phyloP scores from a whole-genome alignment of 306 rosid genomes.

The Dicorynia guianensis region DNA sequence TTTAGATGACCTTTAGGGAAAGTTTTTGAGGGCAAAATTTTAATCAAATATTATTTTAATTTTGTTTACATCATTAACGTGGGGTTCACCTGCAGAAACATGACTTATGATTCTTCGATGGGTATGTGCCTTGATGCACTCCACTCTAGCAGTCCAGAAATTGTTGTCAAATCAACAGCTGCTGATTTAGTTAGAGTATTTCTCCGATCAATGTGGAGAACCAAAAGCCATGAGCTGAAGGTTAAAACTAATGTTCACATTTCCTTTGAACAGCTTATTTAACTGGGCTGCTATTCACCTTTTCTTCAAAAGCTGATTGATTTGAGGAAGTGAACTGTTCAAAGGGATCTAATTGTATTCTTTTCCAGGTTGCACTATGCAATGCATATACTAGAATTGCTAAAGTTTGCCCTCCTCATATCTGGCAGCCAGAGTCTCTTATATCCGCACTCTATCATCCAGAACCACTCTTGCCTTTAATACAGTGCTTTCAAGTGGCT shows the following conservation, averaged over 20 bases:
- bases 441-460: conserved; percentile 60
- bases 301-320: conserved; percentile 38
- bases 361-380: conserved; percentile 81
- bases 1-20: conserved; percentile 9
- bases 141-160: conserved; percentile 72
- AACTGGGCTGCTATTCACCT: conserved; percentile 34
- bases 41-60: background rate
- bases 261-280: conserved; percentile 39
- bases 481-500: conserved; percentile 82
- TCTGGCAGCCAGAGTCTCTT: conserved; percentile 89
- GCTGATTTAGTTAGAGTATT: conserved; percentile 70
- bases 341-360: conserved; percentile 38
- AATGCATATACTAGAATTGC: conserved; percentile 77
- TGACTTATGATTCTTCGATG: conserved; percentile 73
- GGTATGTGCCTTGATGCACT: conserved; percentile 84
- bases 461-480: conserved; percentile 68
- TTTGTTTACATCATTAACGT: conserved; percentile 35
- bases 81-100: conserved; percentile 65
- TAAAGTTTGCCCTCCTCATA: conserved; percentile 76
- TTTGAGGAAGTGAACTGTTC: conserved; percentile 42
- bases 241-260: conserved; percentile 52
- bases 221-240: conserved; percentile 93
- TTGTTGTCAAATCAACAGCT: conserved; percentile 80
- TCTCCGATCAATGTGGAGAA: conserved; percentile 65
- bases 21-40: background rate